These are phyloP conservation scores for Syzygium jambos DNA, from an alignment of 345 rosid species.

Conservation along the genomic window DNA sequence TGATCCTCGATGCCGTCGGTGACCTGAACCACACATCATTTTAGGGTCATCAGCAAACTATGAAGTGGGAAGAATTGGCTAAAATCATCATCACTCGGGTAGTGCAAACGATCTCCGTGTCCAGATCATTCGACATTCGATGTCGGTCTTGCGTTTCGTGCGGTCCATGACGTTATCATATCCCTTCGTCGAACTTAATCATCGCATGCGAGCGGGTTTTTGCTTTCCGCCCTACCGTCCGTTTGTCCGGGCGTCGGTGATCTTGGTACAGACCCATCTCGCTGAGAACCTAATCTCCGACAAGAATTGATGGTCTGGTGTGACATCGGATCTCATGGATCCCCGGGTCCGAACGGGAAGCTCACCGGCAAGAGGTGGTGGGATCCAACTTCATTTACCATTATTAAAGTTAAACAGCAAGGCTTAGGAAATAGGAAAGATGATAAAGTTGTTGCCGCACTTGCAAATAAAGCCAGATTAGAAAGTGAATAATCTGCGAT, in stretches of 20 bases:
- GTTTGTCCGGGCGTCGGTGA: neutral
- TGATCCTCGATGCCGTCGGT: conserved; percentile 72
- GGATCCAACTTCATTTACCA: neutral
- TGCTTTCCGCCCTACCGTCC: too few relatives aligned
- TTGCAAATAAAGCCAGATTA: neutral
- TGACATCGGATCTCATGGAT: neutral
- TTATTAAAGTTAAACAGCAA: neutral
- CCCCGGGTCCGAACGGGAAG: neutral
- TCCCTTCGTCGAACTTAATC: neutral
- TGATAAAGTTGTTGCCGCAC: neutral
- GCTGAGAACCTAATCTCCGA: neutral
- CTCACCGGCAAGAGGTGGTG: neutral
- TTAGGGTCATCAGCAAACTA: neutral
- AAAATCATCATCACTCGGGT: neutral
- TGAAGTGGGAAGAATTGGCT: neutral
- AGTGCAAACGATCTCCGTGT: neutral
- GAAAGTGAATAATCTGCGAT: neutral
- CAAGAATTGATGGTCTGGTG: neutral
- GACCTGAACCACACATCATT: conserved; percentile 32
- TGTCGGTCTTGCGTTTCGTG: neutral
- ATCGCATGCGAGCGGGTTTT: neutral
- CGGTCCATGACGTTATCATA: neutral
- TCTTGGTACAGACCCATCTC: too few relatives aligned
- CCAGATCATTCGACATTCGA: neutral
- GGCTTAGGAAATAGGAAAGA: too few relatives aligned